Conservation (phyloP, 2,329 filamentous ascomycete species). For the Sphaerulina populicola region DNA sequence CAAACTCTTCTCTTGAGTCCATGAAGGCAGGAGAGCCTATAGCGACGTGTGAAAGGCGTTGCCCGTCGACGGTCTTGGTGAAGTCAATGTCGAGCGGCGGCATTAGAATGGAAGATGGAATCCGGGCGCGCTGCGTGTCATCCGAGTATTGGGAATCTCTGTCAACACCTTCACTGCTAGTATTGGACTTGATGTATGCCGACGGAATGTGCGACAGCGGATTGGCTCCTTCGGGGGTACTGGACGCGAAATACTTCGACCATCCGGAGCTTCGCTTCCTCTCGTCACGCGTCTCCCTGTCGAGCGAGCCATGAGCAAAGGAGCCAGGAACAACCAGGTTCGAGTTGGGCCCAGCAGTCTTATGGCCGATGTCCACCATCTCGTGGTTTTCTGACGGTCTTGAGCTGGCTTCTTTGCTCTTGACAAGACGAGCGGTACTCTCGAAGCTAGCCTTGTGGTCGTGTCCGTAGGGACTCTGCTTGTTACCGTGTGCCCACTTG, state of each 20-base stretch:
- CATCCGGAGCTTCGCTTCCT: conserved; percentile 52
- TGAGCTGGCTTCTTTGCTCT: conserved; percentile 45
- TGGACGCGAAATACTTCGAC: conserved; percentile 34
- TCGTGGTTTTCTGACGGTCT: conserved; percentile 37
- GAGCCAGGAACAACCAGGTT: conserved; percentile 18
- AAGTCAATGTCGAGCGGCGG: conserved; percentile 56
- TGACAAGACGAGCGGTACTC: conserved; percentile 52
- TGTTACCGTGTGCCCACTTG: conserved; percentile 44
- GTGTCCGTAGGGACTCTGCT: conserved; percentile 40
- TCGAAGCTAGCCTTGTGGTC: conserved; percentile 48
- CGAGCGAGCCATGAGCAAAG: conserved; percentile 20
- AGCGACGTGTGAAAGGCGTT: conserved; percentile 57
- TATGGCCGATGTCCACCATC: conserved; percentile 38
- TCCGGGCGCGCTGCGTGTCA: conserved; percentile 34
- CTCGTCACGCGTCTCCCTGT: conserved; percentile 29
- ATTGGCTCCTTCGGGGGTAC: conserved; percentile 32
- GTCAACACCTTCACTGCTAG: conserved; percentile 39
- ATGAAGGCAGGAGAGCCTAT: conserved; percentile 63
- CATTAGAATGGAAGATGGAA: conserved; percentile 55
- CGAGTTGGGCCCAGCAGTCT: conserved; percentile 28
- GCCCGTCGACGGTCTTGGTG: conserved; percentile 46
- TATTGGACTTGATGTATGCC: conserved; percentile 33
- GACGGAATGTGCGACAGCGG: conserved; percentile 30
- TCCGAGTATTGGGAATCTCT: conserved; percentile 37
- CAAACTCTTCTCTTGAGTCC: conserved; percentile 44